A percentile compares a stretch with the other conserved stretches of the same genome.
phyloP scores from a whole-genome alignment of 2,329 filamentous ascomycete genomes.

The Diplodia mutila region DNA sequence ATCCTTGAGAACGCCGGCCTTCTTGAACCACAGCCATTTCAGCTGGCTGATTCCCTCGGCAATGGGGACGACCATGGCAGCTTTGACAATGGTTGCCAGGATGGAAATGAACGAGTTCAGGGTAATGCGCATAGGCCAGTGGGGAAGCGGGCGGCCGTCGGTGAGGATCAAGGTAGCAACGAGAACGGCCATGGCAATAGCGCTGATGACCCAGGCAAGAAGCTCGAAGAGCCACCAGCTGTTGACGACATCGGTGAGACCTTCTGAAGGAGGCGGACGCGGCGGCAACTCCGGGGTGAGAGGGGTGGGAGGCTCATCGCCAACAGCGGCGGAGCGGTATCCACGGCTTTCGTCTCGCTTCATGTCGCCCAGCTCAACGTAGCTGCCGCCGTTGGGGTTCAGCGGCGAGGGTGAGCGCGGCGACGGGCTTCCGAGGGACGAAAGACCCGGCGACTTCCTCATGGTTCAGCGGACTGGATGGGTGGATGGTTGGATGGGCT shows the following conservation, averaged over 20 bases:
- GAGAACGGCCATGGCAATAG: conserved; percentile 21
- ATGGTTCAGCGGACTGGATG: not conserved
- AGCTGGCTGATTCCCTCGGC: conserved; percentile 42
- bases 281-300: not conserved
- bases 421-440: not conserved
- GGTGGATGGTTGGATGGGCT: too few species aligned
- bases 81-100: conserved; percentile 39
- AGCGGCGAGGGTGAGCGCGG: not conserved
- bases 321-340: not conserved
- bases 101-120: conserved; percentile 42
- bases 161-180: conserved; percentile 24
- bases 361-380: conserved; percentile 21
- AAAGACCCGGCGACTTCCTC: not conserved
- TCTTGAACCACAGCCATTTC: conserved; percentile 42
- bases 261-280: not conserved
- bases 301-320: not conserved
- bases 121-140: conserved; percentile 29
- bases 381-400: not conserved
- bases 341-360: not conserved
- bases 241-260: not conserved
- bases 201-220: conserved; percentile 26
- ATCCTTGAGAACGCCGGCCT: conserved; percentile 19
- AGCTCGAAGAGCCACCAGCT: conserved; percentile 25
- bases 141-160: conserved; percentile 25
- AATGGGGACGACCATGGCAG: conserved; percentile 38